Evolutionary conservation across 345 rosid species (phyloP).

Genomic region (Rhizophora apiculata): DNA sequence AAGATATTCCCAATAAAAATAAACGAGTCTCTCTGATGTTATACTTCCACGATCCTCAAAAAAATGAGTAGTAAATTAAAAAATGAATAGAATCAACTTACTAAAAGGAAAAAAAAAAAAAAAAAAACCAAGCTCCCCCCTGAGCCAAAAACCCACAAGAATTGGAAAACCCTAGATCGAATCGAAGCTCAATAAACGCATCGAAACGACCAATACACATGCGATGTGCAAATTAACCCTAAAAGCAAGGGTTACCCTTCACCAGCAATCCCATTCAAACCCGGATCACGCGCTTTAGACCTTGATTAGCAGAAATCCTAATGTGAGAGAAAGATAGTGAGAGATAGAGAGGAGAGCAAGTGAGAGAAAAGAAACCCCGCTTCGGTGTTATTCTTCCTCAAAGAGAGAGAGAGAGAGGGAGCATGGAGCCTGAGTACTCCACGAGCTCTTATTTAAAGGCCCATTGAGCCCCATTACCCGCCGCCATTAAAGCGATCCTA

Average conservation of each 20-base stretch:
- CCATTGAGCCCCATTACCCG: constrained; percentile 1
- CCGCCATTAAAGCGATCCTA: constrained; percentile 5
- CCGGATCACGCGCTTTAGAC: constrained; percentile 23
- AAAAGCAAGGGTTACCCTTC: constrained; percentile 1
- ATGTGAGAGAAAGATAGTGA: not conserved
- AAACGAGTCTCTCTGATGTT: not conserved
- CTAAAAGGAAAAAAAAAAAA: not conserved
- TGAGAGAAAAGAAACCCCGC: not conserved
- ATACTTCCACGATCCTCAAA: not conserved
- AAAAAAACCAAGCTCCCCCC: constrained; percentile 6
- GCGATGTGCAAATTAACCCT: constrained; percentile 18
- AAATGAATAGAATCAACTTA: not conserved
- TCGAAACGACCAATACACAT: constrained; percentile 8
- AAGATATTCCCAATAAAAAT: not conserved
- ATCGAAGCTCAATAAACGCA: constrained; percentile 21
- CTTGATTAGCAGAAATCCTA: constrained; percentile 15
- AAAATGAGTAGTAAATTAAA: not conserved
- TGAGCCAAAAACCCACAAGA: constrained; percentile 2
- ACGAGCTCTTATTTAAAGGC: constrained; percentile 25
- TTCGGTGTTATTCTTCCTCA: constrained; percentile 5
- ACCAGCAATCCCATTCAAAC: constrained; percentile 14
- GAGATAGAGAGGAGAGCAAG: not conserved
- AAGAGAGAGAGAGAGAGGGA: not conserved
- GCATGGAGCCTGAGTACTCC: not conserved
- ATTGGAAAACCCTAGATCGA: constrained; percentile 26